Base-by-base conservation (phyloP, 495 filamentous ascomycete species). In the Rostrohypoxylon terebratum region DNA sequence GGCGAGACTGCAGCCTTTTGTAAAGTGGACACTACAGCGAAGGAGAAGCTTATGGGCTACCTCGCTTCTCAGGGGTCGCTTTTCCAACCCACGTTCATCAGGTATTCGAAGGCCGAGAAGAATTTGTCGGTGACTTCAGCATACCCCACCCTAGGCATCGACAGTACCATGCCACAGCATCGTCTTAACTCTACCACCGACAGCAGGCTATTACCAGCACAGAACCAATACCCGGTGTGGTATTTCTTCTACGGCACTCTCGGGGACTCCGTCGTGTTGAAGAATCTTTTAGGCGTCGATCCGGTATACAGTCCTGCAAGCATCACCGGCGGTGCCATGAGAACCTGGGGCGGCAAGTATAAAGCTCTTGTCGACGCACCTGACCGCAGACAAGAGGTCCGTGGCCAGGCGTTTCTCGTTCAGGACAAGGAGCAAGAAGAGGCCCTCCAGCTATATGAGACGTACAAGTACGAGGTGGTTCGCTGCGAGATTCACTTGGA, bases 161-260 rank as follows among this genome's bases (percentile, higher is more conserved):
- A 55, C 51, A 55, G 28, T n/a, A 55, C 51, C 28, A 16, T 55
- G 31, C 51, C 51, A 20, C 51, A 55, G 9, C 51, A 55, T 9
- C 51, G 51, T n/a, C 31, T 14, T 14, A 14, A 4, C 1, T 34
- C 51, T 10, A 16, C 9, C 1, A 28, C 20, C 13, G 28, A 34
- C 9, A 28, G 0, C 3, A 50, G 20, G 8, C 14, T 48, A 25
- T 21, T 3, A 0, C 74, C 77, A 1, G 40, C 57, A 5, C 79
- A 82, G 48, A 64, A 82, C 34, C 57, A 84, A 51, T 83, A 81
- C 51, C 83, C 81, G 0, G 81, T 85, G 0, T 83, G 76, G 79
- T 83, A 81, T 55, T 83, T 83, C 68, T 78, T 83, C 58, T 84
- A 83, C 47, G 81, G 79, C 5, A 80, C 71, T 5, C 73, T 83